Evolutionary conservation across 495 filamentous ascomycete genomes (phyloP), one percentile per base, ranked within the genome.

Genomic region (Aspergillus sclerotiicarbonarius): DNA sequence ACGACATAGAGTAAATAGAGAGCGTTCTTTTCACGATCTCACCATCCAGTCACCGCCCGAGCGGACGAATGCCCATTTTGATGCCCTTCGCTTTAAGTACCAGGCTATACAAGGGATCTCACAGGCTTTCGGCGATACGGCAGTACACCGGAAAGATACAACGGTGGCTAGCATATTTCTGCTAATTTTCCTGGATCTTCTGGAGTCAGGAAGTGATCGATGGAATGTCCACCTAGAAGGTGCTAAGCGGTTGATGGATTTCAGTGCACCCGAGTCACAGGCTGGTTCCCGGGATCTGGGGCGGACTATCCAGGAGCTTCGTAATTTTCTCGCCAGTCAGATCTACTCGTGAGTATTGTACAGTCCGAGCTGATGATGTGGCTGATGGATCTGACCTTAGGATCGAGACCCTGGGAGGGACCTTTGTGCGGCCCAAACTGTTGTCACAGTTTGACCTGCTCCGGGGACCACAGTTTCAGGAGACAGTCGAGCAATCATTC

Each of bases 191-290:
- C 72, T 84, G 30, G 74, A 82, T 41, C 71, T 84, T 3, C 72
- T 84, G 15, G 80, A 84, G 62, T 76, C 76, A 4, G 80, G 80
- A 2, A 76, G 71, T 43, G 76, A 76, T 35, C 70, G 68, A 32
- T 84, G 81, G 81, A 77, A 77, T 30, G 63, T 69, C 30, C 81
- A 84, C 51, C 69, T 84, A 43, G 73, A 80, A 54, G 80, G 76
- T 1, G 80, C 80, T 2, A 74, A 73, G 44, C 68, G 56, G 9
- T 64, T 84, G 4, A 73, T 82, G 51, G 52, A 59, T 3, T 7
- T 60, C 41, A 62, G 32, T 16, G 35, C 54, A 31, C 50, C 48
- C 10, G 45, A 56, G 41, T 9, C 44, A 30, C 61, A 51, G 56
- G 58, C 18, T 56, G 66, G 30, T 48, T 55, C 30, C 47, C n/a